phyloP scores from a whole-genome alignment of 2,329 filamentous ascomycete genomes.

The Colletotrichum lini region DNA sequence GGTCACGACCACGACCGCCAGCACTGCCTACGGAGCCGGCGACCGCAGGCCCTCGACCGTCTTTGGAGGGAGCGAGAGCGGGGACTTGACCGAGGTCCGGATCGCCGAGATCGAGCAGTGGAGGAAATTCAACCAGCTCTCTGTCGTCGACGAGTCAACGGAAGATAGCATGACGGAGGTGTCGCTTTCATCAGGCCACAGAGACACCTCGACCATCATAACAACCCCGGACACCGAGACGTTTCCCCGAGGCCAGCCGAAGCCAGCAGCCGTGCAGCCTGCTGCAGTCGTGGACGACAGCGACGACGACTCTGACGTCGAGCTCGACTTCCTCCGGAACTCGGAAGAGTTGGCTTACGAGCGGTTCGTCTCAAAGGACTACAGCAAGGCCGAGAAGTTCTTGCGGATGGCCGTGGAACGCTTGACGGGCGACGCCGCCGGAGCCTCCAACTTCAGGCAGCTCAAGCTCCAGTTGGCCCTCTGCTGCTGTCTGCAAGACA shows the following conservation, averaged over 20 bases:
- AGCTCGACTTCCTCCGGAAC: conserved; percentile 17
- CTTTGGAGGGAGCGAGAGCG: conserved; percentile 17
- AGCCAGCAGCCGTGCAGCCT: background rate
- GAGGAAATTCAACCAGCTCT: background rate
- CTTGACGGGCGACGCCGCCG: background rate
- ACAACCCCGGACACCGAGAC: background rate
- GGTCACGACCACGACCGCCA: conserved; percentile 14
- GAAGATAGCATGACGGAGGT: conserved; percentile 2
- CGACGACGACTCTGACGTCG: conserved; percentile 21
- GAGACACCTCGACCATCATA: conserved; percentile 7
- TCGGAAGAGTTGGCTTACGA: conserved; percentile 24
- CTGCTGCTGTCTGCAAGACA: conserved; percentile 23
- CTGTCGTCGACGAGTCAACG: background rate
- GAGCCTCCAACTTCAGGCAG: conserved; percentile 8
- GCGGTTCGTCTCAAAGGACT: conserved; percentile 11
- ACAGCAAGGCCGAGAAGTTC: conserved; percentile 28
- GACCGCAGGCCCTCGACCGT: background rate
- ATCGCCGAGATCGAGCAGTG: conserved; percentile 1
- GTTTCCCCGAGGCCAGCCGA: background rate
- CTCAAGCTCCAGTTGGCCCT: conserved; percentile 16
- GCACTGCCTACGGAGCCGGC: conserved; percentile 1
- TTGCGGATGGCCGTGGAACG: conserved; percentile 19
- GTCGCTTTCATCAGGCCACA: background rate
- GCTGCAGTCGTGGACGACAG: background rate
- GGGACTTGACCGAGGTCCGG: background rate